Conservation (phyloP, 2,329 filamentous ascomycete genomes). For the Colletotrichum destructivum region DNA sequence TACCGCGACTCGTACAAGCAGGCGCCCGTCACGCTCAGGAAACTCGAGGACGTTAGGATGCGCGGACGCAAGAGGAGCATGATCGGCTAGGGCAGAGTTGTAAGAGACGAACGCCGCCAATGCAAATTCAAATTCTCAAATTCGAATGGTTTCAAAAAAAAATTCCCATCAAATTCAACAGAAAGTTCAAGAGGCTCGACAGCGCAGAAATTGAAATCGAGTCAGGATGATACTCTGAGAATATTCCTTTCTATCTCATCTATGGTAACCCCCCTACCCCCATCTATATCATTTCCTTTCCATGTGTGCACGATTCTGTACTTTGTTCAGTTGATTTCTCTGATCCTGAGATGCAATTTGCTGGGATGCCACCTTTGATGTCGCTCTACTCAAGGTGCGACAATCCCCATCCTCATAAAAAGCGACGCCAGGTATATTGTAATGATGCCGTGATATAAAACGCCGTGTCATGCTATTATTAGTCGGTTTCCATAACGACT, state of each 20-base stretch:
- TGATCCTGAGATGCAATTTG: conserved; percentile 29
- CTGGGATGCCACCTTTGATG: conserved; percentile 22
- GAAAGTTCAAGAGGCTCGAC: conserved; percentile 28
- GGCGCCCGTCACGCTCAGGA: conserved; percentile 80
- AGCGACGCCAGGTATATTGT: conserved; percentile 41
- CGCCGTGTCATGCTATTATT: conserved; percentile 41
- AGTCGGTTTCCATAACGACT: conserved; percentile 34
- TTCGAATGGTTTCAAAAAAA: conserved; percentile 22
- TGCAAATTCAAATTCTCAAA: conserved; percentile 30
- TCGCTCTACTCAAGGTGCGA: conserved; percentile 12
- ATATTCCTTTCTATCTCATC: conserved; percentile 19
- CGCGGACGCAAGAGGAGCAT: conserved; percentile 97
- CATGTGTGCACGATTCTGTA: conserved; percentile 6
- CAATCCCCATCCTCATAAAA: conserved; percentile 9
- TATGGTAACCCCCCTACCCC: not conserved
- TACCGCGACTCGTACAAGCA: conserved; percentile 85
- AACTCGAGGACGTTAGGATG: conserved; percentile 92
- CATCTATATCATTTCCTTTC: not conserved
- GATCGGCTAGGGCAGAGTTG: conserved; percentile 75
- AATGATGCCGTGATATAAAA: conserved; percentile 37
- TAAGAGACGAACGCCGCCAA: conserved; percentile 32
- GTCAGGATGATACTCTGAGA: conserved; percentile 39
- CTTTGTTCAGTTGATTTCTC: conserved; percentile 4
- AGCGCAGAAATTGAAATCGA: conserved; percentile 37
- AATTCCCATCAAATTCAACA: not conserved